A percentile compares a stretch with the other conserved stretches of the same genome.
phyloP scores from a whole-genome alignment of 108 stramenopile species.

The Bacterosira constricta region DNA sequence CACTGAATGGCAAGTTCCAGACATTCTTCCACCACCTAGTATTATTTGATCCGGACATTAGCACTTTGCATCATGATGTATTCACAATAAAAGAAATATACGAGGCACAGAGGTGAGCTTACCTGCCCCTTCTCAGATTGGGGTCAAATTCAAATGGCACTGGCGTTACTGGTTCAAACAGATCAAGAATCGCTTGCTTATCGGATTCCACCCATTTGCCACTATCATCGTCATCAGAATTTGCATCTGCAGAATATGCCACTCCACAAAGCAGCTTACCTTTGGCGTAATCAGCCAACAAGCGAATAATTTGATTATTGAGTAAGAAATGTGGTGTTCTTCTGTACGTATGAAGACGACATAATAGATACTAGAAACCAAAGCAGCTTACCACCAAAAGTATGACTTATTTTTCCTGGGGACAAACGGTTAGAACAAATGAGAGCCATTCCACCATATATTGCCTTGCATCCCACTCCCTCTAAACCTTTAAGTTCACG shows the following conservation, averaged over 20 bases:
- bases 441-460: conserved; percentile 87
- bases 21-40: conserved; percentile 74
- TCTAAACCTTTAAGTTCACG: conserved; percentile 20
- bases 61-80: background rate
- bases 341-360: too few species aligned
- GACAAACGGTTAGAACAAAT: conserved; percentile 74
- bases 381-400: conserved; percentile 68
- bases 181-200: conserved; percentile 50
- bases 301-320: too few species aligned
- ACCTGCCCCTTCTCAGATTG: conserved; percentile 60
- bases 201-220: conserved; percentile 36
- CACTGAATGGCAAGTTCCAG: conserved; percentile 92
- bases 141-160: conserved; percentile 63
- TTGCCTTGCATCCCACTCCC: conserved; percentile 59
- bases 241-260: conserved; percentile 44
- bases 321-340: too few species aligned
- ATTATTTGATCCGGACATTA: background rate
- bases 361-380: conserved; percentile 13
- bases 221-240: conserved; percentile 3
- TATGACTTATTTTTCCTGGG: conserved; percentile 70
- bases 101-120: too few species aligned
- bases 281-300: background rate
- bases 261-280: conserved; percentile 41
- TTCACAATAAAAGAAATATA: too few species aligned
- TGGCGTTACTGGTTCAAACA: conserved; percentile 57